These are phyloP conservation scores for Boletus tomentosulus DNA, from an alignment of 768 basidiomycete genomes.

Conservation along the genomic window DNA sequence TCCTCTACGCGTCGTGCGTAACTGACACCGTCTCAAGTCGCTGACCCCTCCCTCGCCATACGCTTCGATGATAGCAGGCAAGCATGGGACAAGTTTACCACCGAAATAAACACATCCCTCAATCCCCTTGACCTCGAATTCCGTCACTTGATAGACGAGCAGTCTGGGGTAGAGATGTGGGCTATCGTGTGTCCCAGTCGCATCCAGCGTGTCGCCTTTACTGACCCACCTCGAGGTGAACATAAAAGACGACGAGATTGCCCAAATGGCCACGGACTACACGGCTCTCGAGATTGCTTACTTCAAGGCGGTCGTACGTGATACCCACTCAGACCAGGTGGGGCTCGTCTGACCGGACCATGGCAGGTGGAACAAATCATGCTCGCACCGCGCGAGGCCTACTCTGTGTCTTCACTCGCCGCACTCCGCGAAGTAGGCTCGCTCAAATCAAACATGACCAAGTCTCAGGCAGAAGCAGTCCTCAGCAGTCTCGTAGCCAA, in stretches of 20 bases:
- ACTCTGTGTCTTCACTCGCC: slow-evolving; percentile 70
- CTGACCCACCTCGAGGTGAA: slow-evolving; percentile 56
- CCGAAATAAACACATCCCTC: slow-evolving; percentile 55
- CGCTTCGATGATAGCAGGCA: slow-evolving; percentile 37
- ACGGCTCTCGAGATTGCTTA: slow-evolving; percentile 72
- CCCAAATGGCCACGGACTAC: slow-evolving; percentile 84
- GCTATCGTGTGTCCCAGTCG: slow-evolving; percentile 51
- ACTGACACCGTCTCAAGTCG: slow-evolving; percentile 37
- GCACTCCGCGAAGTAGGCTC: slow-evolving; percentile 67
- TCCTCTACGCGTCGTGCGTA: neutral
- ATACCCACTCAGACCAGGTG: neutral
- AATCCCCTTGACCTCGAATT: slow-evolving; percentile 74
- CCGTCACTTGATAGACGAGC: slow-evolving; percentile 58
- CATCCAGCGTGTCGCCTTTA: neutral
- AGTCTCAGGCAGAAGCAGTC: slow-evolving; percentile 69
- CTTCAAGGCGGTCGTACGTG: slow-evolving; percentile 76
- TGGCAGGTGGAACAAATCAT: slow-evolving; percentile 82
- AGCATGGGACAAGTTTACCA: slow-evolving; percentile 59
- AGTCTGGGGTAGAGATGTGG: slow-evolving; percentile 58
- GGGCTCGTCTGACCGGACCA: neutral
- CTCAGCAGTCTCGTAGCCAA: slow-evolving; percentile 80
- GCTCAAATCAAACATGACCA: slow-evolving; percentile 62
- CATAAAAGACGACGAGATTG: slow-evolving; percentile 71
- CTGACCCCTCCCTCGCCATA: slow-evolving; percentile 48
- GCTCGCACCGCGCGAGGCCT: slow-evolving; percentile 69